Conservation (phyloP, 2,329 filamentous ascomycete species). For the Xylaria sp. region DNA sequence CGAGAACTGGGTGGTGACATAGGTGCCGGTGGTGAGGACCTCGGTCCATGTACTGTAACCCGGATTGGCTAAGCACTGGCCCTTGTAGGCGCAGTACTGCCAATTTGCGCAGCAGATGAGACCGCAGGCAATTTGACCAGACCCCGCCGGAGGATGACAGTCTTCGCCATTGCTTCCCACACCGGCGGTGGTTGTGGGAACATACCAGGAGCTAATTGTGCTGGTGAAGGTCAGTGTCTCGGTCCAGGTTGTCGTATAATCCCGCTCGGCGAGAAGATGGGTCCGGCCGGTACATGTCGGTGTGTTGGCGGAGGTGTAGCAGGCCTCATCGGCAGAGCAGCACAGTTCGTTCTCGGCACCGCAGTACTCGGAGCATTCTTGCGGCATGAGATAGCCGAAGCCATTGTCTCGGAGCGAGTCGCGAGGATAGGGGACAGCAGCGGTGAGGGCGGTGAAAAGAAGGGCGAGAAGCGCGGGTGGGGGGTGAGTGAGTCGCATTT, state of each 20-base stretch:
- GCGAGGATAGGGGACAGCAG: constrained; percentile 62
- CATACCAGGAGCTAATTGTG: constrained; percentile 64
- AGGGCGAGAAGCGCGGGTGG: constrained; percentile 52
- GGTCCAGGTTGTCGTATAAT: constrained; percentile 69
- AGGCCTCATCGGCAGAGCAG: constrained; percentile 61
- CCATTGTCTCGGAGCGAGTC: constrained; percentile 61
- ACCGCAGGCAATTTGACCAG: constrained; percentile 72
- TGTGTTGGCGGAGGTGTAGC: constrained; percentile 63
- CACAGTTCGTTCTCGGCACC: constrained; percentile 67
- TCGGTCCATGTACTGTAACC: constrained; percentile 58
- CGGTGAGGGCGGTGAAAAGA: constrained; percentile 53
- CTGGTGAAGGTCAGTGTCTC: constrained; percentile 70
- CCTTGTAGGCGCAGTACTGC: constrained; percentile 72
- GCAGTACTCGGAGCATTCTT: constrained; percentile 64
- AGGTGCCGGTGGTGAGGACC: constrained; percentile 57
- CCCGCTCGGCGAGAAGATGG: constrained; percentile 46
- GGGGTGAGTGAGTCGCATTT: constrained; percentile 51
- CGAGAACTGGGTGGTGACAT: constrained; percentile 66
- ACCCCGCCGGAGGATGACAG: constrained; percentile 62
- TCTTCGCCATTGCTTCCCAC: constrained; percentile 52
- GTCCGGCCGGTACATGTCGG: constrained; percentile 59
- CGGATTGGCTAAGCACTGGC: constrained; percentile 68
- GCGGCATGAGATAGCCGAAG: constrained; percentile 62
- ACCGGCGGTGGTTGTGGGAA: constrained; percentile 56
- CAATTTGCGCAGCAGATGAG: constrained; percentile 75